These are phyloP conservation scores for Aspergillus heteromorphus DNA, from an alignment of 495 filamentous ascomycete genomes.

Conservation along the genomic window DNA sequence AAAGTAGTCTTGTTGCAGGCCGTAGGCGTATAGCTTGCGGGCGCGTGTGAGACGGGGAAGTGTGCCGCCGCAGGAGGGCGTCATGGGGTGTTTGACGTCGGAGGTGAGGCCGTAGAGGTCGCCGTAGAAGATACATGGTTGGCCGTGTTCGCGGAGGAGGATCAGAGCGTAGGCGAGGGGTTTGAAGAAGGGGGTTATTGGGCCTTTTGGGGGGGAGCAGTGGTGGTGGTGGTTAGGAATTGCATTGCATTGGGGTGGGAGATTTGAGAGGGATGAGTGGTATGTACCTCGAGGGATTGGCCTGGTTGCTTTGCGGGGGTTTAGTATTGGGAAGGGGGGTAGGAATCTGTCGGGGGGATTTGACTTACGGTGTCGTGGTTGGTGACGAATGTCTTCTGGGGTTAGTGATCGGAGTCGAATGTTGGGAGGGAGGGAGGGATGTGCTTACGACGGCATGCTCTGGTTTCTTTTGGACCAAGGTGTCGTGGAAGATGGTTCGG, in stretches of 20 bases:
- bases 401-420: neutral
- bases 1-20: conserved; percentile 64
- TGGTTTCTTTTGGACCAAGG: conserved; percentile 53
- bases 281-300: conserved; percentile 49
- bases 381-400: conserved; percentile 34
- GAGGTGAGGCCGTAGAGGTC: conserved; percentile 66
- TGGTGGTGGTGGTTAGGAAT: too few relatives aligned
- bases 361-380: conserved; percentile 42
- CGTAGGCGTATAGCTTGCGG: conserved; percentile 65
- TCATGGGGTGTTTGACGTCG: conserved; percentile 39
- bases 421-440: neutral
- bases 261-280: neutral
- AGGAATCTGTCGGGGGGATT: neutral
- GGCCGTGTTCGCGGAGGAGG: conserved; percentile 58
- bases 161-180: conserved; percentile 58
- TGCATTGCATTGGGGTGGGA: neutral
- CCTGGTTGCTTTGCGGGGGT: conserved; percentile 47
- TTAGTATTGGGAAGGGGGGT: too few relatives aligned
- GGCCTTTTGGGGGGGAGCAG: too few relatives aligned
- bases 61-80: conserved; percentile 53
- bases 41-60: conserved; percentile 59
- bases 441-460: conserved; percentile 56
- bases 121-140: conserved; percentile 70
- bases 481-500: conserved; percentile 53
- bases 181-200: conserved; percentile 52